Evolutionary conservation across 2,329 filamentous ascomycete species (phyloP).

Genomic region (Helotiales sp.): DNA sequence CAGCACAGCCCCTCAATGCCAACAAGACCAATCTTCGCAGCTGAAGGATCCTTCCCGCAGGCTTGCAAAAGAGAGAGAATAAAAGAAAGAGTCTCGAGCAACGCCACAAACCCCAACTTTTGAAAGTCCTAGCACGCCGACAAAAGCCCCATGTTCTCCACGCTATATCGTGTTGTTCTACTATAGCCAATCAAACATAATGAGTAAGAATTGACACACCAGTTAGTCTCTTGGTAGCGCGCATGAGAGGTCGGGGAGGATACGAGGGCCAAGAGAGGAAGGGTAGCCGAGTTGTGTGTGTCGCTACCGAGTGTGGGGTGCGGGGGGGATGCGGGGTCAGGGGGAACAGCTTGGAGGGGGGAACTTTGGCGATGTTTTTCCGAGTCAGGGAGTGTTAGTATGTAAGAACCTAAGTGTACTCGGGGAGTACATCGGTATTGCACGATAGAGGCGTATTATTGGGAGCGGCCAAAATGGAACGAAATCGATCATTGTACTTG

Average conservation of each 20-base stretch:
- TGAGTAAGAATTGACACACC: not conserved
- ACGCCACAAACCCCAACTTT: no score
- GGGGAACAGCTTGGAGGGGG: not conserved
- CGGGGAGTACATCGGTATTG: no score
- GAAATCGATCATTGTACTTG: no score
- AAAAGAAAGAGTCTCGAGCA: not conserved
- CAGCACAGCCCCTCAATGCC: not conserved
- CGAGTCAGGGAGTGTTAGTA: not conserved
- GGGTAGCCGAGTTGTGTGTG: not conserved
- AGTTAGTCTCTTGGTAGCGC: not conserved
- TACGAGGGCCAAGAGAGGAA: not conserved
- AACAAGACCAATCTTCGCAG: not conserved
- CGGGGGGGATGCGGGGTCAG: not conserved
- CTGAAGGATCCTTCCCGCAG: not conserved
- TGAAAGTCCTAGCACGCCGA: no score
- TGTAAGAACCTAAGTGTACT: not conserved
- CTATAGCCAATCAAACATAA: not conserved
- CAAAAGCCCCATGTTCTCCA: no score
- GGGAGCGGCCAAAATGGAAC: no score
- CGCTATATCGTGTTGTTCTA: no score
- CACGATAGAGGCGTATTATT: no score
- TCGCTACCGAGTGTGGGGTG: not conserved
- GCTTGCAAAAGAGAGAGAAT: not conserved
- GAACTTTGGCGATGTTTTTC: not conserved
- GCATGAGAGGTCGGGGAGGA: constrained; percentile 5